phyloP scores from a whole-genome alignment of 306 rosid genomes.

The Argentina anserina region DNA sequence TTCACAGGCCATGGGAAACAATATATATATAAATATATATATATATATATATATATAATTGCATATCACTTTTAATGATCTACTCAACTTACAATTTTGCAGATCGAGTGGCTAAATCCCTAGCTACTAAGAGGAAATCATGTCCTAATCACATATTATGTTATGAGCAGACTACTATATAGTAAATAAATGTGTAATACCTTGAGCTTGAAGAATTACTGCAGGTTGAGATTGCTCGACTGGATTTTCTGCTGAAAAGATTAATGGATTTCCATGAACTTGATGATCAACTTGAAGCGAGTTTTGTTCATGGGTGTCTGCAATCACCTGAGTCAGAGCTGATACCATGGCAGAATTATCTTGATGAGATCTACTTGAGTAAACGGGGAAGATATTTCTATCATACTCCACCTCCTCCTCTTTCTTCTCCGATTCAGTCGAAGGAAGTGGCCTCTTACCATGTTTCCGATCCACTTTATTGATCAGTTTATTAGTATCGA shows the following conservation, averaged over 20 bases:
- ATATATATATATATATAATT: background rate
- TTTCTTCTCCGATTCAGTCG: conserved; percentile 48
- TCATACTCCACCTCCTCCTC: conserved; percentile 40
- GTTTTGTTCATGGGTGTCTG: conserved; percentile 24
- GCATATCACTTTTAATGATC: background rate
- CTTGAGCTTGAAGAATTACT: conserved; percentile 36
- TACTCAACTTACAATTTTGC: background rate
- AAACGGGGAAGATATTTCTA: conserved; percentile 48
- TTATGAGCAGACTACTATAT: background rate
- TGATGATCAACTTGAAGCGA: background rate
- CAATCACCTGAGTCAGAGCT: conserved; percentile 71
- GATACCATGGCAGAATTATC: conserved; percentile 77
- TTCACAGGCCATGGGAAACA: background rate
- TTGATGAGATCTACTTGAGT: conserved; percentile 65
- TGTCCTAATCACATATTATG: background rate
- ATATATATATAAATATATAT: background rate
- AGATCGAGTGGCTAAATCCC: background rate
- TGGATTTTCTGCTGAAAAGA: background rate
- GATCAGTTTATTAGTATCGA: background rate
- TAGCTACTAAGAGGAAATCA: background rate
- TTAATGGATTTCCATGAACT: conserved; percentile 21
- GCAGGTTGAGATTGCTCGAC: conserved; percentile 34
- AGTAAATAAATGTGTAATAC: conserved; percentile 19
- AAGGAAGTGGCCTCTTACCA: conserved; percentile 43
- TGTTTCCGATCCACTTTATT: conserved; percentile 38